These are phyloP conservation scores for Penicillium sp. DNA, from an alignment of 2,329 filamentous ascomycete genomes.

Conservation along the genomic window DNA sequence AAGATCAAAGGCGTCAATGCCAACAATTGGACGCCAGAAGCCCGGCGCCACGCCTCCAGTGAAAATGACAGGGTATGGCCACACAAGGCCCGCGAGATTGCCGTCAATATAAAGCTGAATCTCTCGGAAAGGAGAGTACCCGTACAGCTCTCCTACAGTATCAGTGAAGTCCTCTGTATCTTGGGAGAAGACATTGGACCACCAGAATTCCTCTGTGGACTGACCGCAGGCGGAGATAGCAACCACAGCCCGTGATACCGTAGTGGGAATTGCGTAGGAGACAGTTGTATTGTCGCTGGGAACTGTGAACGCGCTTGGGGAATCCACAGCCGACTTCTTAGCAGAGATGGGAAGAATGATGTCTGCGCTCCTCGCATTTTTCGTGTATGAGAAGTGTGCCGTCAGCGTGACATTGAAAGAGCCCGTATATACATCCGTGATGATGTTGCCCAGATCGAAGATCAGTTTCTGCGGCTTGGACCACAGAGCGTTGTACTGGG, in stretches of 20 bases:
- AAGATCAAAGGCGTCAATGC: conserved; percentile 76
- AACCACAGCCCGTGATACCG: conserved; percentile 69
- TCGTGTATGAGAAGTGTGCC: conserved; percentile 66
- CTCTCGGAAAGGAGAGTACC: conserved; percentile 74
- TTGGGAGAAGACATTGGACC: conserved; percentile 70
- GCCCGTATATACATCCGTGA: conserved; percentile 71
- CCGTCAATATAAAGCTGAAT: conserved; percentile 76
- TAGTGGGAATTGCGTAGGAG: conserved; percentile 64
- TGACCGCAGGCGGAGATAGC: conserved; percentile 79
- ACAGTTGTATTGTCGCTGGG: conserved; percentile 64
- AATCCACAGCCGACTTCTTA: conserved; percentile 40
- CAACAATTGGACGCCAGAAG: conserved; percentile 76
- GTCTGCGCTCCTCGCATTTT: conserved; percentile 55
- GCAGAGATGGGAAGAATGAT: conserved; percentile 64
- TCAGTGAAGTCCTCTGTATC: conserved; percentile 61
- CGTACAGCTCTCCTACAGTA: conserved; percentile 60
- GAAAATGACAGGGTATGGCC: conserved; percentile 82
- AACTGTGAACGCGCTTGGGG: conserved; percentile 67
- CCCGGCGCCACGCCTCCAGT: conserved; percentile 77
- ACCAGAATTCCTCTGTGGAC: conserved; percentile 80
- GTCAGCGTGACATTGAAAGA: conserved; percentile 73
- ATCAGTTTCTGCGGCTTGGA: conserved; percentile 70
- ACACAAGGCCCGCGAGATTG: conserved; percentile 70
- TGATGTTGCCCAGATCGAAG: conserved; percentile 75
- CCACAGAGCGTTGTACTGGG: conserved; percentile 69